Evolutionary conservation across 345 rosid genomes (phyloP).

Genomic region (Eucalyptus leucophloia): DNA sequence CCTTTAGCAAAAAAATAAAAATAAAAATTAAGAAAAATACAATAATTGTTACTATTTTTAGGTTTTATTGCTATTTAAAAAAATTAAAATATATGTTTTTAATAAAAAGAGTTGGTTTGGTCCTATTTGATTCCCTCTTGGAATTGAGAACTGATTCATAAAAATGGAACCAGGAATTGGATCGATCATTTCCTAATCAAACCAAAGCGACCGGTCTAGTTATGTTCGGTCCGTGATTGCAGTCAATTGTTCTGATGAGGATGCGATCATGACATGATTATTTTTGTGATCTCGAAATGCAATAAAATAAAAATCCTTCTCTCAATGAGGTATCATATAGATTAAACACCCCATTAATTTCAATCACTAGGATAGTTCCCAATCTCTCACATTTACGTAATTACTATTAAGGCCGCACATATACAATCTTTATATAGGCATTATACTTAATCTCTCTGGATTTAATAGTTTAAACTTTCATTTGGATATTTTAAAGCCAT

Average conservation of each 20-base stretch:
- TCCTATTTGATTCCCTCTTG: fast-evolving
- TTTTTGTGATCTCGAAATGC: neutral
- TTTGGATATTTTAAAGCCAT: neutral
- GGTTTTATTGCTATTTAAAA: fast-evolving
- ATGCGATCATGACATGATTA: neutral
- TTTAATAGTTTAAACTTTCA: neutral
- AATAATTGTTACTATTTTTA: too few species aligned
- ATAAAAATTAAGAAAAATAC: fast-evolving
- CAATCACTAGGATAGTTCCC: neutral
- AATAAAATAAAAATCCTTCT: neutral
- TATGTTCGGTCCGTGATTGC: too few species aligned
- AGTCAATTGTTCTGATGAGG: neutral
- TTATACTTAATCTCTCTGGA: neutral
- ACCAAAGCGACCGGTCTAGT: fast-evolving
- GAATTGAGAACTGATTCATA: too few species aligned
- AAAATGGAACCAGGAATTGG: fast-evolving
- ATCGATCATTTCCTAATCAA: fast-evolving
- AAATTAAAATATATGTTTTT: too few species aligned
- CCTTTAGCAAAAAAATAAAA: too few species aligned
- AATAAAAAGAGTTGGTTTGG: too few species aligned
- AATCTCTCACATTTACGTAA: neutral
- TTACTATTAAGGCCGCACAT: neutral
- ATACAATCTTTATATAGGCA: neutral
- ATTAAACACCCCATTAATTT: neutral
- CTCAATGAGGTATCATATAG: neutral